These are phyloP conservation scores for Maudiozyma barnettii DNA, from an alignment of 805 yeast species.

Conservation along the genomic window DNA sequence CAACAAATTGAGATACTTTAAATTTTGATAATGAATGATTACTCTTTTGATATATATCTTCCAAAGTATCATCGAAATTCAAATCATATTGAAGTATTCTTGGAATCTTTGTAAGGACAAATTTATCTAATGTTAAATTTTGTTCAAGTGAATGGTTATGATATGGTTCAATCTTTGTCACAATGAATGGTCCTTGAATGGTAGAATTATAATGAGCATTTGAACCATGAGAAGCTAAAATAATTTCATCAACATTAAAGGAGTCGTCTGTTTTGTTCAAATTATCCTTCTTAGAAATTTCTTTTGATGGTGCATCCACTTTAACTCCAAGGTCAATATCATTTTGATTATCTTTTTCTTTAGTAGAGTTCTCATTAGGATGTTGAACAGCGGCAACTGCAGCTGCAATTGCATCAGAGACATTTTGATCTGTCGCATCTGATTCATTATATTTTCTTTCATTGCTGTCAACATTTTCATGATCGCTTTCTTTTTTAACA, in stretches of 20 bases:
- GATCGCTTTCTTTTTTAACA: not conserved
- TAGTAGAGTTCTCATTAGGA: slow-evolving; percentile 1
- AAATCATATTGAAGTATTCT: slow-evolving; percentile 27
- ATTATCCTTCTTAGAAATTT: not conserved
- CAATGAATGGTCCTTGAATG: slow-evolving; percentile 26
- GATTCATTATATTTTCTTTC: slow-evolving; percentile 10
- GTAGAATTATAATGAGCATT: not conserved
- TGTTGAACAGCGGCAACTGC: slow-evolving; percentile 29
- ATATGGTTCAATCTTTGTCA: slow-evolving; percentile 29
- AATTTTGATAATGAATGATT: slow-evolving; percentile 26
- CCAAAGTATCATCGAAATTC: slow-evolving; percentile 26
- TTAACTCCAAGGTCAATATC: not conserved
- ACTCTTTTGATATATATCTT: slow-evolving; percentile 25
- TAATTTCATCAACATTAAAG: not conserved
- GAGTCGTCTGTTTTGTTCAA: not conserved
- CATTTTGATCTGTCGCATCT: slow-evolving; percentile 20
- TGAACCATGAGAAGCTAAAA: not conserved
- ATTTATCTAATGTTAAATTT: slow-evolving; percentile 23
- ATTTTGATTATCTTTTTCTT: not conserved
- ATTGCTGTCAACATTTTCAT: slow-evolving; percentile 4
- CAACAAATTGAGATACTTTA: slow-evolving; percentile 27
- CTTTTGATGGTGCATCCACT: not conserved
- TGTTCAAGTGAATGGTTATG: slow-evolving; percentile 29
- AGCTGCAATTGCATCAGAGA: slow-evolving; percentile 29
- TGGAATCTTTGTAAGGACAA: slow-evolving; percentile 28